A percentile compares a stretch with the other conserved stretches of the same genome.
phyloP scores from a whole-genome alignment of 192 early-diverging fungal species.

The Spizellomyces punctatus region DNA sequence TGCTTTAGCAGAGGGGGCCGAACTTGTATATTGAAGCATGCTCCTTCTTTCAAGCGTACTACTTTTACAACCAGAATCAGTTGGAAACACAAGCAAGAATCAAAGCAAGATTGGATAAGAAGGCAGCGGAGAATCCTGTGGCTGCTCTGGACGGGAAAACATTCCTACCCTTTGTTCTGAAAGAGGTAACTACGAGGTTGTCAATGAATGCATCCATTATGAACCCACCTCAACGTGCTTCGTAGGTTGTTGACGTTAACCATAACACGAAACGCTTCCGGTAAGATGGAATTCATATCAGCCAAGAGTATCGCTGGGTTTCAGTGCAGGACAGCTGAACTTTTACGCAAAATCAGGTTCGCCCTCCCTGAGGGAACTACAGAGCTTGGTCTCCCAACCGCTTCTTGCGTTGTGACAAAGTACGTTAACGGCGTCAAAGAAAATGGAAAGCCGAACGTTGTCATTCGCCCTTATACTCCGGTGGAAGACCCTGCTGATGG shows the following conservation, averaged over 20 bases:
- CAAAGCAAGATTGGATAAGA: slow-evolving; percentile 20
- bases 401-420: slow-evolving; percentile 83
- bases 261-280: slow-evolving; percentile 62
- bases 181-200: slow-evolving; percentile 31
- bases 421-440: slow-evolving; percentile 51
- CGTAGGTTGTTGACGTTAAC: slow-evolving; percentile 59
- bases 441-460: slow-evolving; percentile 55
- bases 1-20: background rate
- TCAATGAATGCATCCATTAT: too few relatives aligned
- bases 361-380: slow-evolving; percentile 64
- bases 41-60: slow-evolving; percentile 13
- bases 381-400: slow-evolving; percentile 68
- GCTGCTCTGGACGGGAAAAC: slow-evolving; percentile 24
- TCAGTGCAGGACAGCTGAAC: background rate
- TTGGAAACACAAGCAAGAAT: slow-evolving; percentile 2
- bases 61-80: slow-evolving; percentile 17
- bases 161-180: slow-evolving; percentile 59
- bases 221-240: slow-evolving; percentile 23
- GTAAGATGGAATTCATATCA: background rate
- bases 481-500: slow-evolving; percentile 47
- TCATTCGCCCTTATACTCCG: slow-evolving; percentile 74
- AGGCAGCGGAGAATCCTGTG: slow-evolving; percentile 11
- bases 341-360: slow-evolving; percentile 49
- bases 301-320: background rate
- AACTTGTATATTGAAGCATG: too few relatives aligned